Percentiles rank a stretch among this genome's conserved stretches.
These are phyloP conservation scores for Chimonanthus salicifolius DNA, from an alignment of 164 flowering plant genomes.

Conservation along the genomic window DNA sequence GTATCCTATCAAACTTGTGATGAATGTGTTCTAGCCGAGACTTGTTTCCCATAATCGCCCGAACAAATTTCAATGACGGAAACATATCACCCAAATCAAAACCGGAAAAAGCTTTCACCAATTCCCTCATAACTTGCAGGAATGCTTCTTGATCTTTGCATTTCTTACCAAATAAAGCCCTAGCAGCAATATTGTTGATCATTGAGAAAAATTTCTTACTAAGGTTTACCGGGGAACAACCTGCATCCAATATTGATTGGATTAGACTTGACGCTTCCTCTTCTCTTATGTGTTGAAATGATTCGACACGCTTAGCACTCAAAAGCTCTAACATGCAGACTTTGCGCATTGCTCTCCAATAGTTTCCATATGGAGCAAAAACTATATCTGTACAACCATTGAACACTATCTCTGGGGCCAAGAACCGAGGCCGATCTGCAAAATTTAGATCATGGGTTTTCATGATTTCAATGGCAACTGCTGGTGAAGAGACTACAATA, in stretches of 20 bases:
- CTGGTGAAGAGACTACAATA: slow-evolving; percentile 20
- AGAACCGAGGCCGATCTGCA: slow-evolving; percentile 9
- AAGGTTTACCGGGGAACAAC: slow-evolving; percentile 15
- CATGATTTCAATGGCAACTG: slow-evolving; percentile 16
- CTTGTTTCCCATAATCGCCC: slow-evolving; percentile 3
- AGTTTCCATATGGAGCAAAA: slow-evolving; percentile 28
- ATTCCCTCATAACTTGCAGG: slow-evolving; percentile 10
- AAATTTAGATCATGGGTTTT: slow-evolving; percentile 19
- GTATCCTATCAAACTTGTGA: slow-evolving; percentile 1
- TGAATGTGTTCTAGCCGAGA: background rate
- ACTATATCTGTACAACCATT: slow-evolving; percentile 1
- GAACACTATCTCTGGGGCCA: slow-evolving; percentile 3
- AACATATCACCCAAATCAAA: slow-evolving; percentile 29
- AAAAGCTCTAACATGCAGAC: slow-evolving; percentile 30
- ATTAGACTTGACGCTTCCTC: slow-evolving; percentile 23
- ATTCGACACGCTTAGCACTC: slow-evolving; percentile 26
- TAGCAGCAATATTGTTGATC: slow-evolving; percentile 1
- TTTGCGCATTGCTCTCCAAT: slow-evolving; percentile 25
- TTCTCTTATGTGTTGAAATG: slow-evolving; percentile 29
- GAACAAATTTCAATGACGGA: slow-evolving; percentile 8
- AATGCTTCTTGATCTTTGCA: slow-evolving; percentile 23
- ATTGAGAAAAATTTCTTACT: slow-evolving; percentile 5
- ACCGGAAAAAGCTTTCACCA: slow-evolving; percentile 13
- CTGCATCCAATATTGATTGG: slow-evolving; percentile 6
- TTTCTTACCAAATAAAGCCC: slow-evolving; percentile 20